Percentiles rank a stretch among this genome's conserved stretches.
phyloP scores from a whole-genome alignment of 2,329 filamentous ascomycete genomes.

The Phoma sp. region DNA sequence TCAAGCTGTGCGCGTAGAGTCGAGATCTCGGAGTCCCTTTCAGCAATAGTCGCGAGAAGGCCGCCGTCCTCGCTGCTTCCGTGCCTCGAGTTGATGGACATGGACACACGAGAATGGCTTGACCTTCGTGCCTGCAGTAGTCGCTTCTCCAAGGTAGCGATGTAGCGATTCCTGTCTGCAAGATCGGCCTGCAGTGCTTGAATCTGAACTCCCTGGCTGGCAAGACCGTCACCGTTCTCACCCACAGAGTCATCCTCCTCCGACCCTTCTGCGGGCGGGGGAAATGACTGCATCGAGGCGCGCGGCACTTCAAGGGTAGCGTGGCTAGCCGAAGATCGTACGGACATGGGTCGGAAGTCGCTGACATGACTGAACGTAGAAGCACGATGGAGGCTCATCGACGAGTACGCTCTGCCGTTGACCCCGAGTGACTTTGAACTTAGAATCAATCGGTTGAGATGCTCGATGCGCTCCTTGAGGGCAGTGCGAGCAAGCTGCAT shows the following conservation, averaged over 20 bases:
- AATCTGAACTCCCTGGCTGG: slow-evolving; percentile 84
- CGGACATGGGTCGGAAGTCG: slow-evolving; percentile 58
- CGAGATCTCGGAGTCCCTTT: slow-evolving; percentile 92
- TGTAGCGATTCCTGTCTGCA: slow-evolving; percentile 96
- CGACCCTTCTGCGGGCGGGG: slow-evolving; percentile 40
- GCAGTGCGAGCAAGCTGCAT: slow-evolving; percentile 97
- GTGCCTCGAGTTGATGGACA: slow-evolving; percentile 72
- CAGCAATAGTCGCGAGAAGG: slow-evolving; percentile 74
- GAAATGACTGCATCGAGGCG: slow-evolving; percentile 32
- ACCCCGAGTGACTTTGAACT: slow-evolving; percentile 96
- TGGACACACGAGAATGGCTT: slow-evolving; percentile 86
- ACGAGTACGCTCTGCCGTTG: slow-evolving; percentile 58
- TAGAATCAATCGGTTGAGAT: slow-evolving; percentile 91
- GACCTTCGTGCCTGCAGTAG: slow-evolving; percentile 88
- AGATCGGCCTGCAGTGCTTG: slow-evolving; percentile 93
- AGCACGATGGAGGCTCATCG: slow-evolving; percentile 50
- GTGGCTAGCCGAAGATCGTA: slow-evolving; percentile 49
- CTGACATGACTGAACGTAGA: slow-evolving; percentile 51
- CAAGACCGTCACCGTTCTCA: slow-evolving; percentile 85
- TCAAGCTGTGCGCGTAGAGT: slow-evolving; percentile 89
- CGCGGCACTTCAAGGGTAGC: slow-evolving; percentile 52
- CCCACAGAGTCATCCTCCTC: slow-evolving; percentile 65
- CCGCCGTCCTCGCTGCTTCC: slow-evolving; percentile 79
- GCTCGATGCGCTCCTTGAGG: slow-evolving; percentile 95
- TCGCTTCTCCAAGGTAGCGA: slow-evolving; percentile 89